These are phyloP conservation scores for Parafenestella ontariensis DNA, from an alignment of 2,329 filamentous ascomycete species.

Conservation along the genomic window DNA sequence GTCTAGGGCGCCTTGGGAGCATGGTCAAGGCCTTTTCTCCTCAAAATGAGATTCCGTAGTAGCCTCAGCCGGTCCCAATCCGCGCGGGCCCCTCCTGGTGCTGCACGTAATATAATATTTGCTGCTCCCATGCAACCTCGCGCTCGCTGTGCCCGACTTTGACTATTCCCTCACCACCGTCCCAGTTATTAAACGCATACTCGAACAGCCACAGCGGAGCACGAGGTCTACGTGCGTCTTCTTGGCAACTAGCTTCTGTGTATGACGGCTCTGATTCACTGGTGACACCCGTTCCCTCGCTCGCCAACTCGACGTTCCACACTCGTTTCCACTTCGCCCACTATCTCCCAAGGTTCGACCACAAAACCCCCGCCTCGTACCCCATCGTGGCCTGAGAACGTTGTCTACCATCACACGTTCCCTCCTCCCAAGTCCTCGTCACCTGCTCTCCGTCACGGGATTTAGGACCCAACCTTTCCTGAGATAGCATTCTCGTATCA, in stretches of 20 bases:
- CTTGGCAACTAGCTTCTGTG: conserved; percentile 15
- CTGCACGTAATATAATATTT: conserved; percentile 40
- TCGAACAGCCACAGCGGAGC: conserved; percentile 31
- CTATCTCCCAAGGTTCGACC: conserved; percentile 21
- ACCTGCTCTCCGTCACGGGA: conserved; percentile 15
- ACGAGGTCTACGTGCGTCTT: conserved; percentile 25
- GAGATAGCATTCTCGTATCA: conserved; percentile 2
- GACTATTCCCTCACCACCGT: conserved; percentile 14
- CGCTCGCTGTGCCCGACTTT: conserved; percentile 17
- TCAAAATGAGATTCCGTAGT: conserved; percentile 29
- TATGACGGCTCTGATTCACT: conserved; percentile 33
- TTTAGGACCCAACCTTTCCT: conserved; percentile 7
- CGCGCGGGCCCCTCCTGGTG: conserved; percentile 27
- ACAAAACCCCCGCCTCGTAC: conserved; percentile 26
- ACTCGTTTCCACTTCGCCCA: conserved; percentile 40
- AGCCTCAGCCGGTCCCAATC: conserved; percentile 31
- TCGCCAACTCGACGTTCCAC: conserved; percentile 35
- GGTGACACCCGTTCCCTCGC: conserved; percentile 37
- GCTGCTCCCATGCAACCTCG: conserved; percentile 20
- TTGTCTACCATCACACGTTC: conserved; percentile 21
- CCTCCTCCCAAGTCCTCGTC: conserved; percentile 11
- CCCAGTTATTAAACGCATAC: conserved; percentile 15
- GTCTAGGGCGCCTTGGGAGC: conserved; percentile 22
- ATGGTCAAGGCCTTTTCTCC: conserved; percentile 21
- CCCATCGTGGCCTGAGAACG: conserved; percentile 23